Conservation (phyloP, 148 eudicot species). For the Amaranthus hypochondriacus region DNA sequence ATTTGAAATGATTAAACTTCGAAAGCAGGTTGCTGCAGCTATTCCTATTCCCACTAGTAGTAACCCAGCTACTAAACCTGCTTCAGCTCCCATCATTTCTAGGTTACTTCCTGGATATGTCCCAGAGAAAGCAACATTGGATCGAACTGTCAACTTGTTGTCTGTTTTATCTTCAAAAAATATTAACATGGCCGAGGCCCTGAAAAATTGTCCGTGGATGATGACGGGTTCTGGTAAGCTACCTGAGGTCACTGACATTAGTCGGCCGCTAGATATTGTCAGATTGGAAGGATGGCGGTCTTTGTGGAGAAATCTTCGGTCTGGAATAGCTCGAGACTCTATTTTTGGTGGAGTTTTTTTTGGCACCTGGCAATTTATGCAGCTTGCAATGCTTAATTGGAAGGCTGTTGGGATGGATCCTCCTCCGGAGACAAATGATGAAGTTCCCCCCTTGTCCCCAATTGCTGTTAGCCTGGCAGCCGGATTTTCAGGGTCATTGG, state of each 20-base stretch:
- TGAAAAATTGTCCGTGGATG: slow-evolving; percentile 92
- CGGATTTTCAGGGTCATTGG: slow-evolving; percentile 80
- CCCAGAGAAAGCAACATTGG: slow-evolving; percentile 48
- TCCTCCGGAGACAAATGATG: slow-evolving; percentile 60
- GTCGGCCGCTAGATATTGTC: slow-evolving; percentile 43
- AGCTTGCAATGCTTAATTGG: slow-evolving; percentile 63
- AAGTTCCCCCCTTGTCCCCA: slow-evolving; percentile 77
- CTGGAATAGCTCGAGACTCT: slow-evolving; percentile 72
- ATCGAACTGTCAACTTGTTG: slow-evolving; percentile 57
- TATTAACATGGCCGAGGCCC: slow-evolving; percentile 40
- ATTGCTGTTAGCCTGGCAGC: slow-evolving; percentile 70
- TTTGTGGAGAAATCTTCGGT: slow-evolving; percentile 74
- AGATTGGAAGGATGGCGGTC: slow-evolving; percentile 82
- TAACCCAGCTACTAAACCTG: slow-evolving; percentile 19
- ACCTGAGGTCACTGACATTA: slow-evolving; percentile 70
- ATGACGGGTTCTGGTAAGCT: slow-evolving; percentile 91
- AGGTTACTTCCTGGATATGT: slow-evolving; percentile 52
- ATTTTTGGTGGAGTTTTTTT: slow-evolving; percentile 86
- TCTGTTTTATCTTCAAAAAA: slow-evolving; percentile 52
- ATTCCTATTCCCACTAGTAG: slow-evolving; percentile 31
- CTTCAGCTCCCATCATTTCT: slow-evolving; percentile 41
- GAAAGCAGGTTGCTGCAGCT: slow-evolving; percentile 82
- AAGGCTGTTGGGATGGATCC: slow-evolving; percentile 86
- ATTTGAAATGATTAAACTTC: slow-evolving; percentile 74
- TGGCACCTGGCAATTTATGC: slow-evolving; percentile 74